A percentile compares a stretch with the other conserved stretches of the same genome.
Evolutionary conservation across 225 moss, liverwort and hornwort species (phyloP).

Genomic region (Anthoceros angustus): DNA sequence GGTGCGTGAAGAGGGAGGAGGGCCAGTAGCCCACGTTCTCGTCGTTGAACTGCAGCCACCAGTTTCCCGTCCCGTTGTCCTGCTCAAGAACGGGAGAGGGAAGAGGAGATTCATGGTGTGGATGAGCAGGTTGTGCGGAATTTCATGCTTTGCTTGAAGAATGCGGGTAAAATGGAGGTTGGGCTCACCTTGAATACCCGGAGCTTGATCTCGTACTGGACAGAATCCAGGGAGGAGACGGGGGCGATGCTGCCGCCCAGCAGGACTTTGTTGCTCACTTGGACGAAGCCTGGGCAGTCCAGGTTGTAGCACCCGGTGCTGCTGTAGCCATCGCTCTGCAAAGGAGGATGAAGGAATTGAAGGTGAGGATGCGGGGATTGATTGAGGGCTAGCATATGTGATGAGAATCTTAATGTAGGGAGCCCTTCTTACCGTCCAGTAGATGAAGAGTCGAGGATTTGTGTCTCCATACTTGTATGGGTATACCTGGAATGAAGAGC

Average conservation of each 20-base stretch:
- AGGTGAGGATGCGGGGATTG: too few relatives aligned
- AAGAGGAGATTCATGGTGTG: neutral
- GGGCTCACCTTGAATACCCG: constrained; percentile 16
- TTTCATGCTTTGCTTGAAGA: neutral
- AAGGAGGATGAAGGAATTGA: neutral
- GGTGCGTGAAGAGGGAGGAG: neutral
- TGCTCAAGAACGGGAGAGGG: neutral
- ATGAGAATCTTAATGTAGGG: neutral
- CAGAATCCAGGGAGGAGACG: neutral
- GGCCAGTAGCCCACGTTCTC: constrained; percentile 27
- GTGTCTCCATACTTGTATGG: constrained; percentile 4
- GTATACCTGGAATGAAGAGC: constrained; percentile 4
- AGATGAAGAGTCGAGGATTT: constrained; percentile 9
- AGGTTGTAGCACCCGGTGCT: constrained; percentile 22
- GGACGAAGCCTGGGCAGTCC: constrained; percentile 22
- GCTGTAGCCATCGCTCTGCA: constrained; percentile 15
- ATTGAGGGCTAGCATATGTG: neutral
- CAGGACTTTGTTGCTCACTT: constrained; percentile 18
- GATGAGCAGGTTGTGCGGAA: neutral
- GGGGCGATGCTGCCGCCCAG: constrained; percentile 15
- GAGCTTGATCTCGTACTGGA: constrained; percentile 12
- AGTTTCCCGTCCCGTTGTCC: constrained; percentile 12
- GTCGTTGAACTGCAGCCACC: constrained; percentile 18
- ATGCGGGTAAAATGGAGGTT: neutral
- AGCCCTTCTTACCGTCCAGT: constrained; percentile 5